Evolutionary conservation across 2,329 filamentous ascomycete genomes (phyloP), one percentile per base, ranked within the genome.

Genomic region (Xylaria sp.): DNA sequence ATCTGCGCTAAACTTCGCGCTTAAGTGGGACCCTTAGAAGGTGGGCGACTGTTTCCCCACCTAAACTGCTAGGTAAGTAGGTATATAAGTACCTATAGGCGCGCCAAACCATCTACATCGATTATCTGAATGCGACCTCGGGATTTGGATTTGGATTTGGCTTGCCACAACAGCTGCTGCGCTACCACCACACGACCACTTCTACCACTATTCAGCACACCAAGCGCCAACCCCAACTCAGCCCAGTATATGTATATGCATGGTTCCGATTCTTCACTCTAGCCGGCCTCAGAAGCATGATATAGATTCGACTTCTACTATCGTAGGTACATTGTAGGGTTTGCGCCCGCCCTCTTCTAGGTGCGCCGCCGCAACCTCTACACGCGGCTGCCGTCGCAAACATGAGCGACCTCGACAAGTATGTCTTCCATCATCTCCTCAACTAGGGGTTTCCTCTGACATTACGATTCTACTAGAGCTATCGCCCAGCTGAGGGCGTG

Each of bases 381-480:
- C 45, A 50, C 48, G 61, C 8, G 39, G 56, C 39, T 21, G 36
- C 27, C 42, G 58, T 70, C 69, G 67, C 69, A 64, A 79, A 75
- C 64, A 98, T 97, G 92, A 97, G 94, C 82, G 94, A 98, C 81
- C 88, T 98, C 77, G 96, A 98, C 84, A 92, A 89, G 94, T 97
- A 86, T 74, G 76, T 48, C 39, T 24, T 50, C n/a, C 50, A 21
- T 32, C 3, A 24, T 3, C 5, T 30, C 14, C 50, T n/a, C 2
- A 6, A 7, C 24, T 11, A 17, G 24, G 4, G 3, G 11, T 19
- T 9, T 19, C 4, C 19, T 17, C 24, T 64, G 65, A 69, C 69
- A 74, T 42, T 69, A 61, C 5, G 14, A 32, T 61, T 69, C 66
- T 65, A 34, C 58, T 72, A 98, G 95, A 83, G 94, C 94, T 68